A percentile compares a stretch with the other conserved stretches of the same genome.
phyloP scores from a whole-genome alignment of 176 grass and related monocot genomes.

The Paspalum notatum region DNA sequence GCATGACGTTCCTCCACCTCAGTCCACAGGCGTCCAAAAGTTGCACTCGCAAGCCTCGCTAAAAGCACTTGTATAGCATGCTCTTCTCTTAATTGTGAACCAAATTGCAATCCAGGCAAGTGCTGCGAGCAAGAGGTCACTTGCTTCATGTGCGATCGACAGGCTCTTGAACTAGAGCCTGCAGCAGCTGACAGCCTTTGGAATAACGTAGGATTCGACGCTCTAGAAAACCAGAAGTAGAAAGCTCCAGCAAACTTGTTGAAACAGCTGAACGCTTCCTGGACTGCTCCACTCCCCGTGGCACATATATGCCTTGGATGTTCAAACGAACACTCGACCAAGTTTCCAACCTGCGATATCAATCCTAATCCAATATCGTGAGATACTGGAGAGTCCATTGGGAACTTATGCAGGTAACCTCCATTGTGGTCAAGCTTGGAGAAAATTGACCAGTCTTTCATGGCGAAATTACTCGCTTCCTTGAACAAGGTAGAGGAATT shows the following conservation, averaged over 20 bases:
- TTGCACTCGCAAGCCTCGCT: conserved; percentile 63
- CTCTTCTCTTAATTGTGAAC: conserved; percentile 56
- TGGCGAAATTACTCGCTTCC: conserved; percentile 34
- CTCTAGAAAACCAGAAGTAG: conserved; percentile 76
- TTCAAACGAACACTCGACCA: conserved; percentile 68
- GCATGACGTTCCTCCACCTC: conserved; percentile 55
- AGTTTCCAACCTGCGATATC: conserved; percentile 59
- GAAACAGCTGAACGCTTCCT: conserved; percentile 62
- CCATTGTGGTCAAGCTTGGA: conserved; percentile 64
- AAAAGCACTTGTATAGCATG: conserved; percentile 59
- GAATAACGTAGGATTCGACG: conserved; percentile 60
- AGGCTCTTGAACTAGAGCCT: conserved; percentile 52
- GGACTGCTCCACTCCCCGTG: conserved; percentile 63
- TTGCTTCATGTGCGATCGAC: conserved; percentile 64
- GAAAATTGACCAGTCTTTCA: conserved; percentile 71
- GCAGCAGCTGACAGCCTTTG: conserved; percentile 48
- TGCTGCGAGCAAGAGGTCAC: conserved; percentile 50
- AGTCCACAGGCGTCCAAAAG: conserved; percentile 57
- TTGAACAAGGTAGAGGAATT: background rate
- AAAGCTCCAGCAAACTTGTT: conserved; percentile 81
- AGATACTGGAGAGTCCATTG: conserved; percentile 56
- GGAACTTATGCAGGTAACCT: conserved; percentile 53
- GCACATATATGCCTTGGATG: conserved; percentile 51
- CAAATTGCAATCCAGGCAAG: conserved; percentile 50
- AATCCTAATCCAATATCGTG: conserved; percentile 59